Evolutionary conservation across 1,284 basidiomycete species (phyloP), one percentile per base, ranked within the genome.

Genomic region (Malassezia yamatoensis): DNA sequence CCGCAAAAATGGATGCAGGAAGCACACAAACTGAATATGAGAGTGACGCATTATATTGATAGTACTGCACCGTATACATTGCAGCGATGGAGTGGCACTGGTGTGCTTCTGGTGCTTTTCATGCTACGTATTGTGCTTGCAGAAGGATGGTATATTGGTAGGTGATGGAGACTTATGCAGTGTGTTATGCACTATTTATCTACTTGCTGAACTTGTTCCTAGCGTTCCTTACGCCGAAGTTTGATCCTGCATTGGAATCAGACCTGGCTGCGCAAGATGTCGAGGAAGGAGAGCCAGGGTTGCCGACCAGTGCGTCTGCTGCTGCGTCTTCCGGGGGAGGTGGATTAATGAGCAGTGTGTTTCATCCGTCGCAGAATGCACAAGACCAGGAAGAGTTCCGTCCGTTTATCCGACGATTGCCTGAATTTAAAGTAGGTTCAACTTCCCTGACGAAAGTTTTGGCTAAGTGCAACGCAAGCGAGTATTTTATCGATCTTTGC

Each of bases 241-340:
- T 98, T 76, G 94, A 99, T 77, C 93, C 94, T 0, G 90, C 89
- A 1, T 79, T 96, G 37, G 87, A 93, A 64, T 87, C 87, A 42
- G 94, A 99, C 76, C 79, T 96, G 3, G 81, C 88, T 52, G 91
- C 89, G 6, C 88, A 93, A 70, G 90, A 96, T 70, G 86, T 96
- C 16, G 93, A 96, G 72, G 91, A 90, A 69, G 93, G 91, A 20
- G 88, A 85, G n/a, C 69, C 79, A 0, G 76, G 76, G 0, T 56
- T 77, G 52, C 77, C 67, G 43, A 76, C 72, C 3, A 32, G 24
- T 12, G 21, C 41, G 41, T 65, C 67, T 1, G 56, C 64, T 13
- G 41, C 45, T 13, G 34, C 42, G 16, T 13, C 76, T n/a, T 34
- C 50, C 5, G 32, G 41, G 29, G 24, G 24, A 7, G 24, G 24